Evolutionary conservation across 305 asterid species (phyloP).

Genomic region (Fraxinus dipetala): DNA sequence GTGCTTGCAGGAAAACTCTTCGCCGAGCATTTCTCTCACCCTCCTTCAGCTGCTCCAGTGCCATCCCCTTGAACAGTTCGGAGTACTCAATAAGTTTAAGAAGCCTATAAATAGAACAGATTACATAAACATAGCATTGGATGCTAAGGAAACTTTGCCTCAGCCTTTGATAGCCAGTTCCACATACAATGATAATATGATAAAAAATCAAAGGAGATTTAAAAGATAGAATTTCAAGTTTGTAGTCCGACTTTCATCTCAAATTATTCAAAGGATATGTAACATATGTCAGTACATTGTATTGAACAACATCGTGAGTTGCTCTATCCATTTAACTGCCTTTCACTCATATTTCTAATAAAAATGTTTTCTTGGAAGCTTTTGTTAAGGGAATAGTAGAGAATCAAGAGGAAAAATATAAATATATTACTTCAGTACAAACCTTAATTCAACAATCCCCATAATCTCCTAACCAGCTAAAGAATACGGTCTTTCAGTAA

Average conservation of each 20-base stretch:
- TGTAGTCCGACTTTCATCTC: neutral
- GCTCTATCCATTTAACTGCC: neutral
- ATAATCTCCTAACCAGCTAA: neutral
- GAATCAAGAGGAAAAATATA: neutral
- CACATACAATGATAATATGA: neutral
- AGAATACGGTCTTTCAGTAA: neutral
- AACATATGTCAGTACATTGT: neutral
- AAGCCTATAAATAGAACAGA: neutral
- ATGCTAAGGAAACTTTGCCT: neutral
- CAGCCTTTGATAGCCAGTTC: neutral
- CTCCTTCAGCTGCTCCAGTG: conserved; percentile 44
- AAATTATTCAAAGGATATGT: neutral
- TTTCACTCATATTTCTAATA: neutral
- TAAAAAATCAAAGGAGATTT: neutral
- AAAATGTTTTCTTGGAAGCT: neutral
- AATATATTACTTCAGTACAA: neutral
- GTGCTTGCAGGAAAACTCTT: conserved; percentile 59
- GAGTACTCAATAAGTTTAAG: neutral
- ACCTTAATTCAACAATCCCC: neutral
- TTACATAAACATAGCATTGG: neutral
- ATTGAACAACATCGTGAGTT: neutral
- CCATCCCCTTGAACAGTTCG: conserved; percentile 27
- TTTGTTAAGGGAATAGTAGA: neutral
- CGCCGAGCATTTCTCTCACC: conserved; percentile 22
- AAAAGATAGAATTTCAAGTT: neutral